Evolutionary conservation across 2,329 filamentous ascomycete genomes (phyloP).

Genomic region (Ampelomyces quisqualis): DNA sequence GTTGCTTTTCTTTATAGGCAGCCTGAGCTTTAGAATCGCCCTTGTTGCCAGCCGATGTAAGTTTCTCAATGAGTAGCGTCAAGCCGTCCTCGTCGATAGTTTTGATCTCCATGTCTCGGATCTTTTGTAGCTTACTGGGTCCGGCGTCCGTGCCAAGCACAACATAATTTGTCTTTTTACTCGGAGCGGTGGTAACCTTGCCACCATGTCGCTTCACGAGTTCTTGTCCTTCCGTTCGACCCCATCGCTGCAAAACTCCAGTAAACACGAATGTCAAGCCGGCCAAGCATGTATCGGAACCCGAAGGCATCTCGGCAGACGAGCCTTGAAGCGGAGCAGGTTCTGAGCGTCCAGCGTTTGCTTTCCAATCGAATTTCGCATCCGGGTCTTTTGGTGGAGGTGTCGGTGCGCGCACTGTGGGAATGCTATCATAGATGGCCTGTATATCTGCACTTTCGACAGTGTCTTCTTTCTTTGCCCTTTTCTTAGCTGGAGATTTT

Average conservation of each 20-base stretch:
- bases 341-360: constrained; percentile 58
- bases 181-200: constrained; percentile 81
- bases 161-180: constrained; percentile 90
- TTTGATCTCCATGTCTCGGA: constrained; percentile 75
- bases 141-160: constrained; percentile 89
- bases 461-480: constrained; percentile 64
- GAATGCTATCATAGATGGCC: constrained; percentile 84
- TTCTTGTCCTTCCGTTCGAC: constrained; percentile 79
- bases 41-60: constrained; percentile 73
- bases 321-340: constrained; percentile 63
- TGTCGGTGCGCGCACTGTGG: constrained; percentile 77
- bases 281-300: constrained; percentile 83
- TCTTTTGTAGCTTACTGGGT: constrained; percentile 88
- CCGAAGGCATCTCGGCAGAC: constrained; percentile 70
- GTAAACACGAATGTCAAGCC: constrained; percentile 96
- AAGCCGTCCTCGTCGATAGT: constrained; percentile 93
- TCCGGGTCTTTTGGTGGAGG: constrained; percentile 70
- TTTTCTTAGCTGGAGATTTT: constrained; percentile 58
- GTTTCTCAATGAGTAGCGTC: constrained; percentile 75
- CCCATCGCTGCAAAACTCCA: constrained; percentile 75
- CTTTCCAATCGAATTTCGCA: constrained; percentile 77
- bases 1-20: constrained; percentile 80
- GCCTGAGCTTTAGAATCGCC: constrained; percentile 86
- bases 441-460: constrained; percentile 72
- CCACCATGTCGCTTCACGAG: constrained; percentile 93